A percentile compares a stretch with the other conserved stretches of the same genome.
phyloP scores from a whole-genome alignment of 495 filamentous ascomycete genomes.

The Aspergillus heteromorphus region DNA sequence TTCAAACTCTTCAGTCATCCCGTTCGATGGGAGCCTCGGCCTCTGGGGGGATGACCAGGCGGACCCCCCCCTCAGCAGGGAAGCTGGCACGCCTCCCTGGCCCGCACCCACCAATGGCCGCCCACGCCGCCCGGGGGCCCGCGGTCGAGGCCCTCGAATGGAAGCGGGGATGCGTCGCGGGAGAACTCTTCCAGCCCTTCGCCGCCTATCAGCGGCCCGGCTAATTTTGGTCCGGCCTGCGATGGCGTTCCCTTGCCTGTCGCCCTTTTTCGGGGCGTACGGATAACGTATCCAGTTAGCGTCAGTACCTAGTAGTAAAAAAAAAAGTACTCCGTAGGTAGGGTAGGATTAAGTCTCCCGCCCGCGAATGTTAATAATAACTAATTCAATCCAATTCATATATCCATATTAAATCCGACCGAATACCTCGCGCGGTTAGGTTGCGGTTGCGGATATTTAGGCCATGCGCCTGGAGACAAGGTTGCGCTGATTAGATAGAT shows the following conservation, averaged over 20 bases:
- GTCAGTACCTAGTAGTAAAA: no score
- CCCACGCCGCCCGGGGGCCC: conserved; percentile 1
- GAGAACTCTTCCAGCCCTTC: conserved; percentile 10
- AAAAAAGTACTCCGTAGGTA: no score
- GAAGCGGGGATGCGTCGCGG: conserved; percentile 17
- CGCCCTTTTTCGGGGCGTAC: background rate
- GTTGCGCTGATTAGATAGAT: no score
- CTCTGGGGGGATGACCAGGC: conserved; percentile 13
- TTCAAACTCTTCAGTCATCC: background rate
- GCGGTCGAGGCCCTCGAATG: conserved; percentile 22
- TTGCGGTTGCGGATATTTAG: no score
- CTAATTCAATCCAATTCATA: no score
- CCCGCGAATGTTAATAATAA: no score
- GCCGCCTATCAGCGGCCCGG: conserved; percentile 6
- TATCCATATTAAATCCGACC: no score
- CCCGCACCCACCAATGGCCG: conserved; percentile 7
- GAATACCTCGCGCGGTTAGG: no score
- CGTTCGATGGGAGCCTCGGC: conserved; percentile 33
- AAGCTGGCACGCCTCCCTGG: conserved; percentile 15
- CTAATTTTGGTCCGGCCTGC: conserved; percentile 18
- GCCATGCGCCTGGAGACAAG: no score
- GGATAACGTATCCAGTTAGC: no score
- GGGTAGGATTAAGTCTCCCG: no score
- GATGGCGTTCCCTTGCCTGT: conserved; percentile 6
- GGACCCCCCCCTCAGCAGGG: conserved; percentile 11